Evolutionary conservation across 169 alveolate species (phyloP), one percentile per base, ranked within the genome.

Genomic region (Perkinsus olseni): DNA sequence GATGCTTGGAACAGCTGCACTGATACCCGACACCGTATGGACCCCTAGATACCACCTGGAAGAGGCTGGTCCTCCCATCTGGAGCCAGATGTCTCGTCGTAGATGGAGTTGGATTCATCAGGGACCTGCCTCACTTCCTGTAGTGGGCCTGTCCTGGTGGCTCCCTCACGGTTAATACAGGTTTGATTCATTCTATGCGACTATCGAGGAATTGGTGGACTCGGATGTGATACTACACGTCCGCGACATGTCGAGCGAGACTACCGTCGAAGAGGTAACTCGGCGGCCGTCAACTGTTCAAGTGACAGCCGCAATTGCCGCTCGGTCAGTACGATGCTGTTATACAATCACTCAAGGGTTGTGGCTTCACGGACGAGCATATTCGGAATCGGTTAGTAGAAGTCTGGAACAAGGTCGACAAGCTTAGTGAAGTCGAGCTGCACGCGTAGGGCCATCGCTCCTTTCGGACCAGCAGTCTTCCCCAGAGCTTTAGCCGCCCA

Each of bases 331-430:
- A 96, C 94, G 93, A 96, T 82, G 96, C 97, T n/a, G 99, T 98
- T 34, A 40, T 97, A 21, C 95, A 96, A 50, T 97, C 98, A 0
- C 94, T 98, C 39, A 94, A 95, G n/a, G 96, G 97, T 36, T 95
- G 97, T 11, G 98, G 98, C 36, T 94, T 97, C 90, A 91, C 96
- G 28, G 95, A 96, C 90, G 95, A 95, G 24, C 94, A 95, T 91
- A 94, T 97, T 91, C 93, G 92, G 74, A 94, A 94, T 21, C 94
- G 95, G 31, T 96, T 97, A 92, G 93, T 98, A 37, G 99, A 98
- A 95, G 98, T 98, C 6, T 98, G 99, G 99, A 98, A 98, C 96
- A 98, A 98, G 93, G 95, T 97, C 90, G 99, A 98, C 96, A 93
- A 97, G 62, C 40, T 98, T 48, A 74, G 95, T 91, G 93, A 95